Evolutionary conservation across 2,329 filamentous ascomycete species (phyloP).

Genomic region (Fusarium sp.): DNA sequence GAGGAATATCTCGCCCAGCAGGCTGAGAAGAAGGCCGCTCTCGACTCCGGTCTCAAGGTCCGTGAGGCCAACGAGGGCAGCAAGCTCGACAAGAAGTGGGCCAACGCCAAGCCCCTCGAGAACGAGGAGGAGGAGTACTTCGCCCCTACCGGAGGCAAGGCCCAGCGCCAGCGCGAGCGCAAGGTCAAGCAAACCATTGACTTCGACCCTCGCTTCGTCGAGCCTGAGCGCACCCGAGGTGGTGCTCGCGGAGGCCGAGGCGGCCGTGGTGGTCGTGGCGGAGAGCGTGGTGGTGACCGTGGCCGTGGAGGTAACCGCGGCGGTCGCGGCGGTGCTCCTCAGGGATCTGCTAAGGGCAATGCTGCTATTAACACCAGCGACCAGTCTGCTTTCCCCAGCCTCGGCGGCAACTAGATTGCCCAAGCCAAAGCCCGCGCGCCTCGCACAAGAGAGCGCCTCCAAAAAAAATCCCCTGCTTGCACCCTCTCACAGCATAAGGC

Average conservation of each 20-base stretch:
- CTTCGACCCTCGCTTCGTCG: conserved; percentile 85
- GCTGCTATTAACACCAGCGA: conserved; percentile 64
- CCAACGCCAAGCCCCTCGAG: conserved; percentile 77
- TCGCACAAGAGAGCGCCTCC: conserved; percentile 25
- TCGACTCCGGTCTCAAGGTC: conserved; percentile 72
- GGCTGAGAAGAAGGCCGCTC: conserved; percentile 78
- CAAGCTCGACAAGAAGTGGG: conserved; percentile 93
- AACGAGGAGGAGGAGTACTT: conserved; percentile 84
- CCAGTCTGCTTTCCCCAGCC: conserved; percentile 69
- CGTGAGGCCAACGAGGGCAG: conserved; percentile 93
- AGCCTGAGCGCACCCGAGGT: conserved; percentile 70
- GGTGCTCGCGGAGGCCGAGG: conserved; percentile 60
- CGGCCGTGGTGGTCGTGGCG: conserved; percentile 56
- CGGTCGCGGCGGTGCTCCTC: conserved; percentile 47
- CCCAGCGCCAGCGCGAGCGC: conserved; percentile 85
- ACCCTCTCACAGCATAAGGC: conserved; percentile 21
- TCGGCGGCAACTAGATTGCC: conserved; percentile 62
- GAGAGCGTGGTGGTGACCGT: conserved; percentile 53
- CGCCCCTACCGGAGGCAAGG: conserved; percentile 77
- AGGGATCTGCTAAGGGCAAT: conserved; percentile 48
- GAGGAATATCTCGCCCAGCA: conserved; percentile 82
- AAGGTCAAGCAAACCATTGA: conserved; percentile 92
- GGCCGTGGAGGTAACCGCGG: conserved; percentile 48
- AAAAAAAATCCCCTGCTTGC: conserved; percentile 30
- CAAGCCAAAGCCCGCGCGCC: conserved; percentile 23